Base-by-base conservation (phyloP, 1,139 yeast species). In the Spencermartinsiella ligniputridi region DNA sequence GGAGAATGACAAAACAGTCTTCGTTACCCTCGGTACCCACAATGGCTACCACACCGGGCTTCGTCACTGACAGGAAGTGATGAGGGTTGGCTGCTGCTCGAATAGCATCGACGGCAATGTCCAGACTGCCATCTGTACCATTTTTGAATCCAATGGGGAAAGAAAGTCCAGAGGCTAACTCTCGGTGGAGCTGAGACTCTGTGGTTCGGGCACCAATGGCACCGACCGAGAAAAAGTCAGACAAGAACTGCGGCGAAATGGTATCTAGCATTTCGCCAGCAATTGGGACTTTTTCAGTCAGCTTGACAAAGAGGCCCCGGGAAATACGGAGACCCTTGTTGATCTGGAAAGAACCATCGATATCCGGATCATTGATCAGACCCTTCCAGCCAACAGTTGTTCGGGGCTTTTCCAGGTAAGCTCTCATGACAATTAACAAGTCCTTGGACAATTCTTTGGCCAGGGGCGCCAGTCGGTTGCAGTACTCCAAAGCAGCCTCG, bases 311-410 rank as follows among this genome's bases (percentile, higher is more conserved):
- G 71, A 92, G 78, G 55, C 84, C 83, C 66, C 98, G 80, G 19
- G 97, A 76, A 53, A 90, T 82, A 58, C 94, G 75, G 56, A 92
- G 78, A 54, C 98, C 98, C 69, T 89, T 88, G 74, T 92, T 92
- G 66, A 92, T 92, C 58, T 89, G 81, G 81, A 87, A 90, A 46
- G 97, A 78, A 49, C 88, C 90, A 64, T 92, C 96, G 56, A 92
- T 84, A 60, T 92, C 96, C 19, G 98, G 98, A 68, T 92, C 98
- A 66, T 92, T 92, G 61, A 92, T 90, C 58, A 92, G 75, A 54
- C 97, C 98, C 69, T 92, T 92, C 98, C 98, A 92, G 50, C 98
- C 98, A 43, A 92, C 97, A 19, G 97, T 92, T 44, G 98, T 92
- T 71, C 98, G 81, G 53, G 98, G 98, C 70, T 92, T 92, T 69